A percentile compares a stretch with the other conserved stretches of the same genome.
Conservation (phyloP, 202 grass and related monocot species). For the Zizania palustris region DNA sequence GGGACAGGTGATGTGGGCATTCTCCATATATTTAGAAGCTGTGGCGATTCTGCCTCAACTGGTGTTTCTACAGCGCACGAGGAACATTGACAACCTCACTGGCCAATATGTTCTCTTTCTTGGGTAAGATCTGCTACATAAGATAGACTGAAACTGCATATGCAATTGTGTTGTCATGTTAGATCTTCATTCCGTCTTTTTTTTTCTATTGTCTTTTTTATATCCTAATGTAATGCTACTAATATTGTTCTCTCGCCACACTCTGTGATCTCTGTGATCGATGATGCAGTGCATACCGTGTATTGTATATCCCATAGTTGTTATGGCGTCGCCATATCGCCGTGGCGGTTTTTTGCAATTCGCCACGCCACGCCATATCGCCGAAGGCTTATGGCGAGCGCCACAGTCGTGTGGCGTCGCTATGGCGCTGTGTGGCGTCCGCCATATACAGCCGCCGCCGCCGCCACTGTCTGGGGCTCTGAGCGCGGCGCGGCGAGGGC, state of each 20-base stretch:
- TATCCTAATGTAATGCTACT: neutral
- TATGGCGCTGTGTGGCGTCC: too few relatives aligned
- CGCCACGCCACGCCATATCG: too few relatives aligned
- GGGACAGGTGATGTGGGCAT: conserved; percentile 71
- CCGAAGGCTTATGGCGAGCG: too few relatives aligned
- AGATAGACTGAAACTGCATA: neutral
- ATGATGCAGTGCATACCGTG: conserved; percentile 71
- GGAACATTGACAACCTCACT: conserved; percentile 75
- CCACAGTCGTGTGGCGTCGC: too few relatives aligned
- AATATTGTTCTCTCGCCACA: conserved; percentile 15
- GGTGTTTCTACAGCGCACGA: conserved; percentile 66
- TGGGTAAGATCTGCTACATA: conserved; percentile 48
- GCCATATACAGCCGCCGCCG: too few relatives aligned
- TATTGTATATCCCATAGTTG: conserved; percentile 70
- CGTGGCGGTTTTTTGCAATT: too few relatives aligned
- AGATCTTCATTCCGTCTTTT: neutral
- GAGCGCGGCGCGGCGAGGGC: too few relatives aligned
- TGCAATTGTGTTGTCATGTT: neutral
- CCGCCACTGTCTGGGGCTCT: too few relatives aligned
- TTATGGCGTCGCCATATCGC: too few relatives aligned
- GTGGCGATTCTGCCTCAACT: conserved; percentile 74
- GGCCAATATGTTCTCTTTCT: conserved; percentile 72
- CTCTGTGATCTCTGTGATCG: too few relatives aligned
- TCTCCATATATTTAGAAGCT: conserved; percentile 80
- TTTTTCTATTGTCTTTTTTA: conserved; percentile 7